Evolutionary conservation across 2,329 filamentous ascomycete species (phyloP).

Genomic region (Fusarium sp.): DNA sequence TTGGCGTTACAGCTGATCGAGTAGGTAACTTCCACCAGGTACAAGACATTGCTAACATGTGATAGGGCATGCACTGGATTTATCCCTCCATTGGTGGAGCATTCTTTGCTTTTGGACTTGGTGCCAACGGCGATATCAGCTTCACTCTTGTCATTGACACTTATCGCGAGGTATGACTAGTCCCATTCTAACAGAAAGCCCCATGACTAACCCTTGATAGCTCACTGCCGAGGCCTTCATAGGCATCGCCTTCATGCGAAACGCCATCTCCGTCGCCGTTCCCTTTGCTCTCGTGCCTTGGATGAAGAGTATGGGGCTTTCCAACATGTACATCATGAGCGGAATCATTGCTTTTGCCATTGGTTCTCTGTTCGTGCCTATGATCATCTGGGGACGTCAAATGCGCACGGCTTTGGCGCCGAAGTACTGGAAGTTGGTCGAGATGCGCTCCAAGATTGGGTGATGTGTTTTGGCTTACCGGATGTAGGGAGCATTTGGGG

Average conservation of each 20-base stretch:
- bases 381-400: constrained; percentile 52
- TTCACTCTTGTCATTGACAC: constrained; percentile 55
- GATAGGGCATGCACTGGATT: constrained; percentile 60
- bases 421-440: constrained; percentile 46
- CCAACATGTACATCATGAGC: constrained; percentile 48
- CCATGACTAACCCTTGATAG: neutral
- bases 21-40: constrained; percentile 39
- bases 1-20: constrained; percentile 53
- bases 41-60: neutral
- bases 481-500: neutral
- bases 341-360: constrained; percentile 46
- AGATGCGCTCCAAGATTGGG: constrained; percentile 33
- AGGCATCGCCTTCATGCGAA: constrained; percentile 51
- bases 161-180: constrained; percentile 46
- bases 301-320: constrained; percentile 51
- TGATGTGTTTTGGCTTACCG: neutral
- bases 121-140: constrained; percentile 54
- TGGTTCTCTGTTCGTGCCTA: constrained; percentile 45
- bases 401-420: constrained; percentile 41
- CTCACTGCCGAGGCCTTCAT: constrained; percentile 51
- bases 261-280: constrained; percentile 48
- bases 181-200: no score
- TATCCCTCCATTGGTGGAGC: constrained; percentile 55
- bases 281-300: constrained; percentile 51
- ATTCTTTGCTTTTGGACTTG: constrained; percentile 56